Conservation (phyloP, 495 filamentous ascomycete species). For the Hypomontagnella monticulosa region DNA sequence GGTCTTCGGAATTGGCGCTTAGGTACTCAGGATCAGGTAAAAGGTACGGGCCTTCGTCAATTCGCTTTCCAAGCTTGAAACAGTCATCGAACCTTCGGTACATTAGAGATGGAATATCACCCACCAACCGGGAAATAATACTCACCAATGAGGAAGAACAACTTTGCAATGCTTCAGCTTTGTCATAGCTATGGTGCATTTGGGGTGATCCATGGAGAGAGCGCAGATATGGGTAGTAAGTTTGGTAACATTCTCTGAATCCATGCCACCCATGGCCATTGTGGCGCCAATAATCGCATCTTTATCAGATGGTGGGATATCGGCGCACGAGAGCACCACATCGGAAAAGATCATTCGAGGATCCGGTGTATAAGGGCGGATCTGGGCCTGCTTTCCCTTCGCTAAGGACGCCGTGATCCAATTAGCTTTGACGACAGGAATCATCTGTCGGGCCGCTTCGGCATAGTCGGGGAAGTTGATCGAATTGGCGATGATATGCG, state of each 20-base stretch:
- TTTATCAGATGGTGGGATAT: conserved; percentile 87
- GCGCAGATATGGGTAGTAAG: conserved; percentile 90
- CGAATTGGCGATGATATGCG: conserved; percentile 84
- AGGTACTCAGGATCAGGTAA: conserved; percentile 88
- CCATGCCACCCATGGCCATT: conserved; percentile 86
- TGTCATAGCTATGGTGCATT: conserved; percentile 69
- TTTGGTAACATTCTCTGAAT: conserved; percentile 72
- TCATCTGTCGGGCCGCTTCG: conserved; percentile 73
- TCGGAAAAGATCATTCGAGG: conserved; percentile 89
- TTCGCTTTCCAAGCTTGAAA: conserved; percentile 85
- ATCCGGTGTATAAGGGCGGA: conserved; percentile 88
- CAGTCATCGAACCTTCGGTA: conserved; percentile 89
- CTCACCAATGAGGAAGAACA: conserved; percentile 94
- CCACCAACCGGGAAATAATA: neutral
- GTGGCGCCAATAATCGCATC: conserved; percentile 92
- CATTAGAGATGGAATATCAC: conserved; percentile 36
- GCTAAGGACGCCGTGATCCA: conserved; percentile 78
- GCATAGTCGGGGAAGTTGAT: conserved; percentile 89
- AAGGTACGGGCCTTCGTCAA: conserved; percentile 86
- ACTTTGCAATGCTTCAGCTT: conserved; percentile 79
- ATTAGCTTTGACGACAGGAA: conserved; percentile 82
- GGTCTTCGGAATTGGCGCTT: conserved; percentile 61
- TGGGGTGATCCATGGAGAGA: conserved; percentile 74
- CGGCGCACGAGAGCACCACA: conserved; percentile 76
- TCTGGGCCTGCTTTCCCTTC: conserved; percentile 75